Evolutionary conservation across 2,329 filamentous ascomycete genomes (phyloP), one percentile per base, ranked within the genome.

Genomic region (Aspergillus novoparasiticus): DNA sequence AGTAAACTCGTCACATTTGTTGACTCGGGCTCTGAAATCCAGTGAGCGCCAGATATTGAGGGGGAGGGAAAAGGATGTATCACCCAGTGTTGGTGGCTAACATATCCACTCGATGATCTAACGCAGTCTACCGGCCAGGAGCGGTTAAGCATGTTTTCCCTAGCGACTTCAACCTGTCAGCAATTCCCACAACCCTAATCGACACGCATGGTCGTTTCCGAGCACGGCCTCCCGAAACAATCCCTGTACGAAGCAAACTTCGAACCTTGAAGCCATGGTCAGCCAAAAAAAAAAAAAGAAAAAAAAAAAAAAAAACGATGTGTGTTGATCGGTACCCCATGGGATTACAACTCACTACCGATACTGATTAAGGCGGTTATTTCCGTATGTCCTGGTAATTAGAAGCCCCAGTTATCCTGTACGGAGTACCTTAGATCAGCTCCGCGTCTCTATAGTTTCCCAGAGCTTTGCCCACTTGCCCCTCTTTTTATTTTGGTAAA

Each of bases 181-280:
- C 48, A 59, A 51, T 53, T 65, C 21, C 51, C 54, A 36, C 39
- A 57, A 60, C 58, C 54, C 51, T 61, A 65, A 67, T 67, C 63
- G 63, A 64, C 63, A 64, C 61, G 61, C 65, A 48, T 65, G 57
- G 63, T 65, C 36, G 32, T 59, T 65, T 58, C 46, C 54, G 59
- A 61, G 58, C 58, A 65, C 57, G 61, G 63, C 63, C 58, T 60
- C 43, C 57, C 55, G 55, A 54, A 51, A 41, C 54, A 45, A 50
- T 50, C 51, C 28, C 16, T 51, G 48, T 32, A 51, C 48, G 26
- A 28, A n/a, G 28, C 48, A 21, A 51, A 32, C 26, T n/a, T 45
- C 5, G 23, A 51, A 32, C 16, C 11, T 45, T 3, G 36, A 57
- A 41, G 55, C 43, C 36, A 45, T 3, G 28, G 54, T 36, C 34